phyloP scores from a whole-genome alignment of 2,329 filamentous ascomycete species.

The Bipolaris sorokiniana region DNA sequence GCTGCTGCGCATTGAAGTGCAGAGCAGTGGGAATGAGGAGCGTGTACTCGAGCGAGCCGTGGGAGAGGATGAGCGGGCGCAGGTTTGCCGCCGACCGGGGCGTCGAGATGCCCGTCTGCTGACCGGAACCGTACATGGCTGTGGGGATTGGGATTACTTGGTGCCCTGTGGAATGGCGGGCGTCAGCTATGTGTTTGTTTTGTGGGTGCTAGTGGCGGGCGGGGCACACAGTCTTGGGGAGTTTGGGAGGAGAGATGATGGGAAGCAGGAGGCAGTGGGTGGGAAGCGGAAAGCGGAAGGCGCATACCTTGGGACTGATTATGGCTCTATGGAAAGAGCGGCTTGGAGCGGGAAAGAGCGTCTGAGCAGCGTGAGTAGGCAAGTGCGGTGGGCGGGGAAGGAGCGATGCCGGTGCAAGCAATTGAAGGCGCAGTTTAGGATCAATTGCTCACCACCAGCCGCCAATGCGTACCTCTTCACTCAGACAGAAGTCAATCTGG shows the following conservation, averaged over 20 bases:
- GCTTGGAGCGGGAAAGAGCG: conserved; percentile 25
- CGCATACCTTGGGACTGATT: conserved; percentile 26
- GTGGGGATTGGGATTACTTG: conserved; percentile 13
- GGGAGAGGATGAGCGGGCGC: conserved; percentile 85
- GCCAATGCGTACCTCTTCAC: conserved; percentile 28
- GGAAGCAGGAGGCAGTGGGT: background rate
- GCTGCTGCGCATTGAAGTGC: conserved; percentile 93
- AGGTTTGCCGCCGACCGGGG: conserved; percentile 92
- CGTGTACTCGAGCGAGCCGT: conserved; percentile 94
- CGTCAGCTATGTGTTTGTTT: conserved; percentile 15
- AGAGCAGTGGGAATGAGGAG: conserved; percentile 94
- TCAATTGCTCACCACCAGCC: conserved; percentile 23
- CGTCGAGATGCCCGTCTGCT: conserved; percentile 95
- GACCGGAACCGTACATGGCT: conserved; percentile 80
- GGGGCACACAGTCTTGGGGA: background rate
- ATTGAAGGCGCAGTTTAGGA: background rate
- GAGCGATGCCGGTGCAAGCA: conserved; percentile 6
- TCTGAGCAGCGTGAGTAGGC: conserved; percentile 21
- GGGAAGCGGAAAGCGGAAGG: conserved; percentile 5
- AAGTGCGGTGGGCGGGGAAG: conserved; percentile 24
- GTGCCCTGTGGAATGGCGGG: conserved; percentile 11
- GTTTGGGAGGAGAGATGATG: background rate
- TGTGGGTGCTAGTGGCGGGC: conserved; percentile 1
- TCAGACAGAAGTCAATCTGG: conserved; percentile 48
- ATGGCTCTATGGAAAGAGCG: conserved; percentile 26